Percentiles rank a stretch among this genome's conserved stretches.
Evolutionary conservation across 1,284 basidiomycete species (phyloP).

Genomic region (Boletus smithii): DNA sequence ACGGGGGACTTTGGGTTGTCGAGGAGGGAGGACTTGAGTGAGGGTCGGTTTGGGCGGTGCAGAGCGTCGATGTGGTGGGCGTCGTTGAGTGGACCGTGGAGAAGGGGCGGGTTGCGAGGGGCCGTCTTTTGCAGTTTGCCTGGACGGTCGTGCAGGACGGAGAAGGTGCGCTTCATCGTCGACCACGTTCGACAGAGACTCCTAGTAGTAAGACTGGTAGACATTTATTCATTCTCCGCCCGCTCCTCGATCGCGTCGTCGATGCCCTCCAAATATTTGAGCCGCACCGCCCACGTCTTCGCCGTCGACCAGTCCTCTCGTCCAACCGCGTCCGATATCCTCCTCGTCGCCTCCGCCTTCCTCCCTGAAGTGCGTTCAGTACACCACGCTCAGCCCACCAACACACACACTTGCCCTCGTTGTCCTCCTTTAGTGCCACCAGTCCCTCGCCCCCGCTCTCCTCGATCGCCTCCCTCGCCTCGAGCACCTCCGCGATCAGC

Average conservation of each 20-base stretch:
- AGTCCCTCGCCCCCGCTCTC: constrained; percentile 50
- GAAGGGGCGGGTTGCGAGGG: background rate
- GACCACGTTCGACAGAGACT: too few relatives aligned
- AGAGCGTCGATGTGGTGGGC: constrained; percentile 18
- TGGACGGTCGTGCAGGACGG: constrained; percentile 5
- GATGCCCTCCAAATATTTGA: constrained; percentile 79
- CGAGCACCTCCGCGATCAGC: constrained; percentile 79
- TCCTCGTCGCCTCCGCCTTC: constrained; percentile 45
- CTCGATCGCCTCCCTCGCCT: constrained; percentile 78
- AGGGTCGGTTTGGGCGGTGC: constrained; percentile 2
- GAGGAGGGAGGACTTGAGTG: constrained; percentile 34
- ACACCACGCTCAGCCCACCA: background rate
- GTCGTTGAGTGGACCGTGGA: constrained; percentile 28
- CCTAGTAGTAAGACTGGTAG: too few relatives aligned
- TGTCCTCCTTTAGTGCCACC: constrained; percentile 50
- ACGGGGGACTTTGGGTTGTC: constrained; percentile 48
- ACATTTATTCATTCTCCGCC: constrained; percentile 39
- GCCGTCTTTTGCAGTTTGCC: constrained; percentile 12
- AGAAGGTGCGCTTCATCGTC: constrained; percentile 19
- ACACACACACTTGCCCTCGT: constrained; percentile 51
- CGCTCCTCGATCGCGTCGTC: constrained; percentile 57
- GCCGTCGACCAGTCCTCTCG: constrained; percentile 54
- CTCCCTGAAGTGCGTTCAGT: constrained; percentile 43
- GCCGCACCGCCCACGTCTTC: constrained; percentile 60
- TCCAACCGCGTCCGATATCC: constrained; percentile 53